These are phyloP conservation scores for Neoascochyta sp. DNA, from an alignment of 2,329 filamentous ascomycete species.

Conservation along the genomic window DNA sequence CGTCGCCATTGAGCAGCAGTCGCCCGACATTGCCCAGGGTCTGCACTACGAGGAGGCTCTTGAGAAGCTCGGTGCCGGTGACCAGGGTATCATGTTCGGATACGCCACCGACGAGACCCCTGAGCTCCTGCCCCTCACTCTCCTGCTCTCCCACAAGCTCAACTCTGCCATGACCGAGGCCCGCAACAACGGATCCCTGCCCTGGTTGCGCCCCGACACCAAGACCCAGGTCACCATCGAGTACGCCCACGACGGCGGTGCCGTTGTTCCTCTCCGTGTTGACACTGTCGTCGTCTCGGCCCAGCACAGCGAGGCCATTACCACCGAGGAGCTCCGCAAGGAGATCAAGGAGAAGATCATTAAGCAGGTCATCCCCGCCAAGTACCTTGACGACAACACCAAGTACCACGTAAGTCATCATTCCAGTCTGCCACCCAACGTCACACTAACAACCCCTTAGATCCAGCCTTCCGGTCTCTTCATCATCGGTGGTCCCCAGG, in stretches of 20 bases:
- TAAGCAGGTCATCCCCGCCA: conserved; percentile 85
- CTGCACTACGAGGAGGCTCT: conserved; percentile 97
- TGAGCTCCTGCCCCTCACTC: conserved; percentile 90
- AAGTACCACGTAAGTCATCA: conserved; percentile 76
- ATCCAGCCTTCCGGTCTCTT: conserved; percentile 98
- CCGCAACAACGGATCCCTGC: conserved; percentile 78
- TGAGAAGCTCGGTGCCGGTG: conserved; percentile 96
- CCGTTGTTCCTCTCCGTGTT: conserved; percentile 85
- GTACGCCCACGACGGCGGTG: conserved; percentile 95
- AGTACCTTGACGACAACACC: conserved; percentile 90
- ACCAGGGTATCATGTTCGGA: conserved; percentile 99
- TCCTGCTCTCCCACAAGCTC: conserved; percentile 93
- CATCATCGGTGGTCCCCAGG: conserved; percentile 98
- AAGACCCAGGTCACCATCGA: conserved; percentile 99
- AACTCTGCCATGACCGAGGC: conserved; percentile 92
- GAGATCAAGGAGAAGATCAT: conserved; percentile 97
- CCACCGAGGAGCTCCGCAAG: conserved; percentile 87
- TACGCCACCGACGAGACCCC: conserved; percentile 99
- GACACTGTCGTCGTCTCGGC: conserved; percentile 97
- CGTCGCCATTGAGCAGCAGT: conserved; percentile 98
- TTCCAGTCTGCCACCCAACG: conserved; percentile 1
- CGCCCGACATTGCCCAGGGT: conserved; percentile 97
- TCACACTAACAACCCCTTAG: conserved; percentile 38
- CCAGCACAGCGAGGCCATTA: conserved; percentile 85
- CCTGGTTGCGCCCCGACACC: conserved; percentile 97